Evolutionary conservation across 78 protist genomes (phyloP).

Genomic region (Tieghemostelium lacteum): DNA sequence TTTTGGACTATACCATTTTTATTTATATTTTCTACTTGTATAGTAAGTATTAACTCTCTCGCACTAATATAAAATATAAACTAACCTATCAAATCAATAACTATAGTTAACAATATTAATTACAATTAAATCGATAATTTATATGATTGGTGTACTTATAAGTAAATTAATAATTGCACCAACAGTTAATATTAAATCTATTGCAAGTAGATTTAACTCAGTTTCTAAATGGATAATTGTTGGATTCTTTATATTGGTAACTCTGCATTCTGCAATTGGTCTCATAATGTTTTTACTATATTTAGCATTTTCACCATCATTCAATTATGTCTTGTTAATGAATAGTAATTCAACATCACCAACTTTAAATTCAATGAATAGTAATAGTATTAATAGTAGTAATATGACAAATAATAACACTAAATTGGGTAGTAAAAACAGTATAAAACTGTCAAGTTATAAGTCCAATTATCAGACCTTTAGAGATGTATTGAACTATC

Average conservation of each 20-base stretch:
- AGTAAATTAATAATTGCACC: background rate
- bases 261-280: constrained; percentile 63
- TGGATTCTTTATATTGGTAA: background rate
- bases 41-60: constrained; percentile 19
- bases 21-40: constrained; percentile 28
- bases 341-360: too few species aligned
- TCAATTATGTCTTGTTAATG: too few species aligned
- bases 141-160: constrained; percentile 15
- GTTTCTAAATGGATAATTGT: constrained; percentile 46
- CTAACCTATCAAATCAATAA: background rate
- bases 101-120: constrained; percentile 38
- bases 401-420: background rate
- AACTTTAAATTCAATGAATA: too few species aligned
- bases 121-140: constrained; percentile 21
- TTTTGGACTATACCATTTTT: constrained; percentile 63
- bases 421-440: background rate
- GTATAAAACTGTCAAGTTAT: too few species aligned
- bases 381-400: background rate
- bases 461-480: constrained; percentile 5
- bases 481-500: constrained; percentile 31
- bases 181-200: too few species aligned
- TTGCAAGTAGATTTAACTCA: constrained; percentile 64
- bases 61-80: too few species aligned
- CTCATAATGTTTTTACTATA: constrained; percentile 28
- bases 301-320: constrained; percentile 21